phyloP scores from a whole-genome alignment of 208 protist species.

The Herpetomonas muscarum region DNA sequence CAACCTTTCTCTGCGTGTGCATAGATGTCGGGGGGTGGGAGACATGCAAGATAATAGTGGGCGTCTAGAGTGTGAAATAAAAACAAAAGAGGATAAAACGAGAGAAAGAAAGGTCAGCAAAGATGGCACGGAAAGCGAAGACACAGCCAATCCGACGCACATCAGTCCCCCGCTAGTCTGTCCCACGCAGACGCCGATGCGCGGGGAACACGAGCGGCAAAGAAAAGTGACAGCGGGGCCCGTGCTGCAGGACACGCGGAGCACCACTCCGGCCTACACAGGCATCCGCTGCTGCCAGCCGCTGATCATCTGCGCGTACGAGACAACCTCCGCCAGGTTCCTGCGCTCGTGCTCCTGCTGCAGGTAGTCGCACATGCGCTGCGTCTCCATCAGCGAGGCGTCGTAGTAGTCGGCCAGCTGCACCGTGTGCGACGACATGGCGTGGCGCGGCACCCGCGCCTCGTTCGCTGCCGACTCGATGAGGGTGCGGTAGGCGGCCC shows the following conservation, averaged over 20 bases:
- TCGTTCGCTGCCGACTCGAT: constrained; percentile 71
- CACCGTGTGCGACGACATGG: constrained; percentile 68
- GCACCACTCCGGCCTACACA: constrained; percentile 15
- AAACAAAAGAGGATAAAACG: background rate
- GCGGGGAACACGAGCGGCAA: background rate
- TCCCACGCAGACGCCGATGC: background rate
- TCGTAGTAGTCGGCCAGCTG: constrained; percentile 67
- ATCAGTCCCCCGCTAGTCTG: background rate
- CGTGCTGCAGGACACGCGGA: background rate
- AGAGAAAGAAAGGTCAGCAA: background rate
- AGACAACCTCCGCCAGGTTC: constrained; percentile 51
- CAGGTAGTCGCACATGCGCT: constrained; percentile 57
- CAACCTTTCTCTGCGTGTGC: background rate
- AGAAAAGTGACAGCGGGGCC: background rate
- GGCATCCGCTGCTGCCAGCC: constrained; percentile 74
- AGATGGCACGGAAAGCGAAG: constrained; percentile 2
- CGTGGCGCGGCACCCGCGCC: constrained; percentile 39
- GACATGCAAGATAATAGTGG: background rate
- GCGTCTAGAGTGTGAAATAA: background rate
- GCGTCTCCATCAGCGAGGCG: constrained; percentile 60
- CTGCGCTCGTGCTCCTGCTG: constrained; percentile 53
- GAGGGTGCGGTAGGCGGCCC: constrained; percentile 58
- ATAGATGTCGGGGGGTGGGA: constrained; percentile 1
- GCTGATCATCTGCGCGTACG: constrained; percentile 62
- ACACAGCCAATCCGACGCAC: background rate